Evolutionary conservation across 768 basidiomycete species (phyloP), one percentile per base, ranked within the genome.

Genomic region (Gloeostereum incarnatum): DNA sequence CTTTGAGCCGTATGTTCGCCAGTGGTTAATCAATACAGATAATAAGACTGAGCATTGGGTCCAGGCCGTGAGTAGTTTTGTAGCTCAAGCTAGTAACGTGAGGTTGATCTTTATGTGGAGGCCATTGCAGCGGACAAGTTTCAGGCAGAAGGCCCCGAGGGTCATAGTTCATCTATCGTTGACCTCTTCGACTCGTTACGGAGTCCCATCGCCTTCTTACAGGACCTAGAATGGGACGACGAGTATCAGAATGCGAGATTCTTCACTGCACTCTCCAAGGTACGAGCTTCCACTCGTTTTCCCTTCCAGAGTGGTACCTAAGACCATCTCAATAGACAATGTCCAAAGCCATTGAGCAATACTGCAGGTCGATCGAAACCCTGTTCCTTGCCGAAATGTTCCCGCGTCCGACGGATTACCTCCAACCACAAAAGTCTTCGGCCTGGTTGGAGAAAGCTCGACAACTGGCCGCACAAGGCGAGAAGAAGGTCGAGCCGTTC

Each of bases 351-450:
- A 66, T 98, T 30, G 88, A 96, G 49, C 85, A 89, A 50, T 99
- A 98, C 54, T 93, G 91, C 49, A 72, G 80, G 9, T 78, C 69
- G 36, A 71, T 99, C 36, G 93, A 97, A 57, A 73, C 79, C 13
- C 72, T 90, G 19, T 99, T 98, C 63, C 78, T 94, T 63, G 63
- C 75, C n/a, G 93, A 97, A 57, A 96, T 97, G 91, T 91, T 85
- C 55, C 90, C 86, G 16, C 78, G 84, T 6, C 79, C 78, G 5
- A 65, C 73, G 18, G 87, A 90, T 19, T 84, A 81, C 51, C 54
- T 87, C 3, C 81, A 87, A 47, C 83, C 88, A 1, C 81, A 87
- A 55, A 89, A 90, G 55, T 83, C 85, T 1, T 86, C 83, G 5
- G 86, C 86, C 0, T 90, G 86, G 84, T 68, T 91, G 11, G 87